Percentiles rank a stretch among this genome's conserved stretches.
These are phyloP conservation scores for Ogataea thermomethanolica DNA, from an alignment of 805 yeast species.

Conservation along the genomic window DNA sequence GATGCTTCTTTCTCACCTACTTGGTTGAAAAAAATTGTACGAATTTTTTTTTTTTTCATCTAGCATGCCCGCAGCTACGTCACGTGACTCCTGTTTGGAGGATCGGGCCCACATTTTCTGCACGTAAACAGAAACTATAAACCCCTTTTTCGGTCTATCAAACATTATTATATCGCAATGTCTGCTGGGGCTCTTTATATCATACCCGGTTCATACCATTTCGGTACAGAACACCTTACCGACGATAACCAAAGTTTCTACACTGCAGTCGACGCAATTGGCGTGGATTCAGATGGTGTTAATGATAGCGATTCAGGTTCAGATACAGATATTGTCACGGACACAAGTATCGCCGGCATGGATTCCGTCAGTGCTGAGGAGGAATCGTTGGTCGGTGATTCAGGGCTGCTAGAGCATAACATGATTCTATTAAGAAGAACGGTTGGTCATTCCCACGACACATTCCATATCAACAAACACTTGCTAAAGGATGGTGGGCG, in stretches of 20 bases:
- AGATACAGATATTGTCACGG: slow-evolving; percentile 5
- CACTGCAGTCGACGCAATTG: slow-evolving; percentile 4
- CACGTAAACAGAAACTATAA: background rate
- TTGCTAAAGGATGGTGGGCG: slow-evolving; percentile 3
- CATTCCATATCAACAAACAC: slow-evolving; percentile 1
- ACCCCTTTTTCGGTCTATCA: slow-evolving; percentile 1
- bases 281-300: slow-evolving; percentile 1
- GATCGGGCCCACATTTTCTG: slow-evolving; percentile 4
- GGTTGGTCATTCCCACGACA: slow-evolving; percentile 4
- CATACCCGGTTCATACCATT: no score
- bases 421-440: slow-evolving; percentile 5
- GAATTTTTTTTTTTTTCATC: slow-evolving; percentile 4
- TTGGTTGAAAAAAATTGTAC: slow-evolving; percentile 4
- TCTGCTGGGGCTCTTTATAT: no score
- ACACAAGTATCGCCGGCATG: slow-evolving; percentile 7
- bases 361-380: slow-evolving; percentile 7
- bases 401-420: slow-evolving; percentile 9
- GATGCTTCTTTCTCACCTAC: slow-evolving; percentile 39
- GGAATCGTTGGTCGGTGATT: slow-evolving; percentile 12
- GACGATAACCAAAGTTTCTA: slow-evolving; percentile 12
- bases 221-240: no score
- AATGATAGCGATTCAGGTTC: background rate
- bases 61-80: slow-evolving; percentile 1
- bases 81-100: slow-evolving; percentile 10
- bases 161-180: background rate